Base-by-base conservation (phyloP, 1,284 basidiomycete species). In the Rhodotorula sp. region DNA sequence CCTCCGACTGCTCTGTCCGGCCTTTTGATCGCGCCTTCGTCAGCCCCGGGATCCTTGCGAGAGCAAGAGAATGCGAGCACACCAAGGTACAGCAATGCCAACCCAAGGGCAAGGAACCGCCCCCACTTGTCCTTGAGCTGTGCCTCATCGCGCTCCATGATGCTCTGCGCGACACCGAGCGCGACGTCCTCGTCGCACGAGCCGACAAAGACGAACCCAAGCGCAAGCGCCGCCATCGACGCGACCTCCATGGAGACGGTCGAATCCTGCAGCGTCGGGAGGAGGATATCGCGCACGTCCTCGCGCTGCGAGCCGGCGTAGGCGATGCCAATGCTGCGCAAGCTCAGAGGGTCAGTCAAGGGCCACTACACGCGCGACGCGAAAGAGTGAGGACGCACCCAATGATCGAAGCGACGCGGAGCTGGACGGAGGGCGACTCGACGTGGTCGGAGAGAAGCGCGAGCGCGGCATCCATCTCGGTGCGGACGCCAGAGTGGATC, bases 191-290 rank as follows among this genome's bases (percentile, higher is more conserved):
- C 96, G 79, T 98, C 91, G 66, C 91, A 92, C 78, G 93, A 94
- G 36, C 96, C 97, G 48, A 96, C 94, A 80, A 94, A 98, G 70
- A 98, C 90, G 82, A 98, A 96, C 3, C 96, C 96, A 29, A 98
- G 86, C 0, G 95, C 88, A 34, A 99, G 85, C 0, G 94, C 89
- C 32, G 94, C 88, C 73, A 97, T 86, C 54, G 91, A 88, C 0
- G 90, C 89, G 37, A 99, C 88, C 81, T 99, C 94, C 88, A 96
- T 97, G 48, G 91, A 89, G 55, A 88, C 84, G 25, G 84, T 83
- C 61, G 95, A 92, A 78, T 97, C 95, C 15, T 87, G 87, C 39
- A 96, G 86, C 59, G 88, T 86, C 0, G 92, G 92, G n/a, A 94
- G 82, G 34, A 97, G 85, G 64, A 90, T 83, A 27, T 85, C 82